Evolutionary conservation across 1,139 yeast species (phyloP), one percentile per base, ranked within the genome.

Genomic region (Spencermartinsiella ligniputridi): DNA sequence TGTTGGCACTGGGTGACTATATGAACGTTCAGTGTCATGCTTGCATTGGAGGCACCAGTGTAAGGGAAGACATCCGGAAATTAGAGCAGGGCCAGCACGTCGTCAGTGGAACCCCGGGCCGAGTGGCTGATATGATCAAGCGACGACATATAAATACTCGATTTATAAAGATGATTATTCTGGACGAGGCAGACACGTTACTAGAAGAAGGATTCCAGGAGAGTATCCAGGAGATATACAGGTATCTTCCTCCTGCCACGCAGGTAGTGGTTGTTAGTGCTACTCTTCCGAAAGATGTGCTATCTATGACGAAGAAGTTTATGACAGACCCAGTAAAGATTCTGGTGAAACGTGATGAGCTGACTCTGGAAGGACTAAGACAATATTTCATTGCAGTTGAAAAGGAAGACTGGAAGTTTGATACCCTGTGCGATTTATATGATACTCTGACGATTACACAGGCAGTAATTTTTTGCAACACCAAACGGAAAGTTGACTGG

Each of bases 21-120:
- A 82, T 90, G 88, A 63, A 74, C 51, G 75, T 88, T 5, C 84
- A 79, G 45, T 81, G 94, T 38, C 92, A 87, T 61, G 96, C 97
- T 0, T 86, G 96, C 64, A 84, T 90, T 46, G 98, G 98, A 39
- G 97, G 97, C 20, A 87, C 86, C 37, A 79, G 80, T 54, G 83
- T 87, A 35, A 88, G 89, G 15, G 87, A 83, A 29, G 97, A 90
- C 62, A 68, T 83, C 40, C 83, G 83, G 60, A 78, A 78, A 52
- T 69, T 90, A 41, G 74, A 76, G 41, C 80, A 76, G 55, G 95
- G 95, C 15, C 92, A 84, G 57, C 96, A 90, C 59, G 80, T 90
- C n/a, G 84, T 92, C 5, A 88, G 95, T 67, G 98, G 97, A 6
- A 92, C 98, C 0, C 98, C 98, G 0, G 98, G 98, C 15, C 75